Base-by-base conservation (phyloP, 331 rosid species). In the Quercus phellos region DNA sequence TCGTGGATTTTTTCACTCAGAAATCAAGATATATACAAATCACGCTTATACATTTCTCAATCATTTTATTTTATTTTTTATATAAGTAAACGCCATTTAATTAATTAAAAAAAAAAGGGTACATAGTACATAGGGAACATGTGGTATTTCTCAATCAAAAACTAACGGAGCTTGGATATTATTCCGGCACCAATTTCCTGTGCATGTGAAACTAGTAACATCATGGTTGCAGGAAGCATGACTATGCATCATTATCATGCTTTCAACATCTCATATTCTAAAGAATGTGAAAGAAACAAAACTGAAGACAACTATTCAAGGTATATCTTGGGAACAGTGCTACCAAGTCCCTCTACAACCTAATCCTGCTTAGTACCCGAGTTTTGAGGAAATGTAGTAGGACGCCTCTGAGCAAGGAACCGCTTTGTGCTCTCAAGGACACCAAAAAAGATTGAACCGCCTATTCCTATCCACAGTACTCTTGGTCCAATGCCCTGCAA, bases 401-500 rank as follows among this genome's bases (percentile, higher is more conserved):
- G 87, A 51, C 84, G 87, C 73, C 87, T 75, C 77, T 88, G 79
- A 18, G 84, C 82, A 27, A 88, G 89, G 14, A 73, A 38, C 26
- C 50, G 86, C 77, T 88, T 88, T 0, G 89, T 83, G 32, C 89
- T 55, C 83, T 88, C 91, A 9, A 88, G 89, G 12, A 86, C 85
- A 42, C 82, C 79, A 35, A 82, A 81, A 63, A 82, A 84, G 60
- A 84, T 84, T 6, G 89, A 85, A 38, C 89, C 91, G 1, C 91
- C 91, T 4, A 88, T 78, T 68, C 91, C 91, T 76, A 88, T 83
- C 89, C 89, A 85, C 54, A 88, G 69, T 27, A 88, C 91, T 79
- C 91, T 84, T 17, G 91, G 91, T 26, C 84, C 89, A 50, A 88
- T 85, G 17, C 91, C 91, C 91, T 85, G 86, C 75, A 76, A n/a